Evolutionary conservation across 192 early-diverging fungal genomes (phyloP), one percentile per base, ranked within the genome.

Genomic region (Helicostylum pulchrum): DNA sequence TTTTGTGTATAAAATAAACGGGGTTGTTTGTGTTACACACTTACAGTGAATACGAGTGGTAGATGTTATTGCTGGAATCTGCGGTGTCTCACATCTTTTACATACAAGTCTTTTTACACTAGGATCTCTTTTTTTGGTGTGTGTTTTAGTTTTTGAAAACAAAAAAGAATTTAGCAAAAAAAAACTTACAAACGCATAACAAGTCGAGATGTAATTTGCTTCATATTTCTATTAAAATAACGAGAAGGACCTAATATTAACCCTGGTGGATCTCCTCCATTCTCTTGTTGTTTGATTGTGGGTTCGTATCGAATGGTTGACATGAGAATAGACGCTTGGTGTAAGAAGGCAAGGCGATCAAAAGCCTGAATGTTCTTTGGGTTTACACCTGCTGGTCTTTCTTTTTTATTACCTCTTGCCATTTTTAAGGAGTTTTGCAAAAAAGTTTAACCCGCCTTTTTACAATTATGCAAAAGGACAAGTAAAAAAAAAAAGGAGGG

Each of bases 281-380:
- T 53, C 52, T 34, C 30, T 9, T 52, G 42, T 10, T 49, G 32
- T 51, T 53, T 10, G 15, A 61, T 44, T 23, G 5, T 3, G 21
- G 44, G 42, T 15, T 53, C 36, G 4, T 50, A 36, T 10, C 57
- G 51, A 45, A 78, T 62, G 15, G 71, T 77, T n/a, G 85, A 71
- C 82, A 88, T 77, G 26, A 82, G 74, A 32, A 72, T 69, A 1
- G 85, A 81, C 10, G 87, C 87, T 49, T 87, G 85, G 55, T 88
- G 79, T 17, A 88, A 64, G 61, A 85, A 87, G 64, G 85, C 85
- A 80, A 88, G 81, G 14, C 85, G 77, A 45, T 87, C 83, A 74
- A 78, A 87, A 34, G 80, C 71, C 54, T 88, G 82, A 0, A 68
- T 44, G 46, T 85, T 78, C 26, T 83, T 58, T 14, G 61, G 62